Conservation (phyloP, 345 rosid species). For the Psidium guajava region DNA sequence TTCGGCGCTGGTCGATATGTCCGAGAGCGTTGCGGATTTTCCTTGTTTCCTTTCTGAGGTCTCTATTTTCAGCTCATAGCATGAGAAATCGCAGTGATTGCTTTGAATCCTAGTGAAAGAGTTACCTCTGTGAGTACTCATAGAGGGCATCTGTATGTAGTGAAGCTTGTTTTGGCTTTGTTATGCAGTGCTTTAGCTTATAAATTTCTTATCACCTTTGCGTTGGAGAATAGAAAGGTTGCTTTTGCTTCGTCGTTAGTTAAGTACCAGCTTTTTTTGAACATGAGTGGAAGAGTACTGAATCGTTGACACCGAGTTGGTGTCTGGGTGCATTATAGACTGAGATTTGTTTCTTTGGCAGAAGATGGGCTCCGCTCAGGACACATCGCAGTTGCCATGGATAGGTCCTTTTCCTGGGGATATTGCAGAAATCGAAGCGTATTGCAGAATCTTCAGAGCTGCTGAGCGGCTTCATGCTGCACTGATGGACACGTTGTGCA, state of each 20-base stretch:
- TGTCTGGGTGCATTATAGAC: not conserved
- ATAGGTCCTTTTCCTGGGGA: slow-evolving; percentile 94
- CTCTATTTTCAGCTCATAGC: not conserved
- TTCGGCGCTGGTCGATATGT: not conserved
- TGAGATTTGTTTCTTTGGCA: slow-evolving; percentile 15
- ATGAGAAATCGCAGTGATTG: not conserved
- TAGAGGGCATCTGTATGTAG: not conserved
- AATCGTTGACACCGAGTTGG: not conserved
- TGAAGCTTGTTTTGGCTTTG: not conserved
- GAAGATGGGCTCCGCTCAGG: slow-evolving; percentile 40
- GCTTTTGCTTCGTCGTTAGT: not conserved
- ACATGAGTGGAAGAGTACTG: not conserved
- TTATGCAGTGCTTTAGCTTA: not conserved
- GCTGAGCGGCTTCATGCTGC: slow-evolving; percentile 79
- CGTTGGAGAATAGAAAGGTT: not conserved
- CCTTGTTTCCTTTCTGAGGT: not conserved
- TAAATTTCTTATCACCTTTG: not conserved
- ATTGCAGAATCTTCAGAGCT: slow-evolving; percentile 86
- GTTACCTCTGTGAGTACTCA: not conserved
- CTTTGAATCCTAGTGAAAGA: not conserved
- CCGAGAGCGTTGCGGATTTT: not conserved
- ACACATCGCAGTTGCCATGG: slow-evolving; percentile 66
- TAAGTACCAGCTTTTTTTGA: not conserved
- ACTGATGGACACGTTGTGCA: slow-evolving; percentile 85
- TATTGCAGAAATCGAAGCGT: slow-evolving; percentile 94